A percentile compares a stretch with the other conserved stretches of the same genome.
Evolutionary conservation across 768 basidiomycete species (phyloP).

Genomic region (Rhizopogon vesiculosus): DNA sequence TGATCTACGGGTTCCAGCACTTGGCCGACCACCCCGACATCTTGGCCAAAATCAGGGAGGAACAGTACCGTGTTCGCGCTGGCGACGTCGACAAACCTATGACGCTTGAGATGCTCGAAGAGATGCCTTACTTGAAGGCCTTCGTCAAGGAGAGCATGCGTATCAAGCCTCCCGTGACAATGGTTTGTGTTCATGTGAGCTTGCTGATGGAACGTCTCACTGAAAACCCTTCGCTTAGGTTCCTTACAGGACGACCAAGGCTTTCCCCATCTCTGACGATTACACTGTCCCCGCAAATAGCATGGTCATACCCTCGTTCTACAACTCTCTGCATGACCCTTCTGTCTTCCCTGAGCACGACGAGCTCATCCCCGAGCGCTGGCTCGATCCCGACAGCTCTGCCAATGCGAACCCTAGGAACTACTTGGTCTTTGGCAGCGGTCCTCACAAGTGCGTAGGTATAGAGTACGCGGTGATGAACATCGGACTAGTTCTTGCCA

Average conservation of each 20-base stretch:
- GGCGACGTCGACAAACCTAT: slow-evolving; percentile 73
- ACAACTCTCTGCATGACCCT: slow-evolving; percentile 88
- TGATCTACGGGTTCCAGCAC: slow-evolving; percentile 96
- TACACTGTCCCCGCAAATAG: slow-evolving; percentile 89
- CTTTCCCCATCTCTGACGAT: slow-evolving; percentile 88
- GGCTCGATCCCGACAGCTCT: slow-evolving; percentile 76
- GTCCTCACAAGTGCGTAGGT: slow-evolving; percentile 91
- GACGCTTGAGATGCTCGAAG: slow-evolving; percentile 84
- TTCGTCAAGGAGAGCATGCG: slow-evolving; percentile 93
- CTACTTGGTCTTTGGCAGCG: slow-evolving; percentile 70
- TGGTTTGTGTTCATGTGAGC: slow-evolving; percentile 48
- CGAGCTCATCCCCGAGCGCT: slow-evolving; percentile 80
- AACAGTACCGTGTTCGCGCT: slow-evolving; percentile 80
- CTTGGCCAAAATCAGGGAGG: slow-evolving; percentile 82
- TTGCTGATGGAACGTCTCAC: not conserved
- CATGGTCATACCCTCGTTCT: slow-evolving; percentile 95
- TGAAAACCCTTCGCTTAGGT: slow-evolving; percentile 46
- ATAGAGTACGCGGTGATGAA: slow-evolving; percentile 91
- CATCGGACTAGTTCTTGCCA: slow-evolving; percentile 79
- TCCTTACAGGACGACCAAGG: slow-evolving; percentile 84
- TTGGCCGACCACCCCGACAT: slow-evolving; percentile 89
- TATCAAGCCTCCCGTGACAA: slow-evolving; percentile 90
- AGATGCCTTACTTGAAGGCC: slow-evolving; percentile 91
- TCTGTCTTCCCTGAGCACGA: slow-evolving; percentile 86
- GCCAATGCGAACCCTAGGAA: slow-evolving; percentile 89